Evolutionary conservation across 805 yeast species (phyloP).

Genomic region (Ogataea haglerorum): DNA sequence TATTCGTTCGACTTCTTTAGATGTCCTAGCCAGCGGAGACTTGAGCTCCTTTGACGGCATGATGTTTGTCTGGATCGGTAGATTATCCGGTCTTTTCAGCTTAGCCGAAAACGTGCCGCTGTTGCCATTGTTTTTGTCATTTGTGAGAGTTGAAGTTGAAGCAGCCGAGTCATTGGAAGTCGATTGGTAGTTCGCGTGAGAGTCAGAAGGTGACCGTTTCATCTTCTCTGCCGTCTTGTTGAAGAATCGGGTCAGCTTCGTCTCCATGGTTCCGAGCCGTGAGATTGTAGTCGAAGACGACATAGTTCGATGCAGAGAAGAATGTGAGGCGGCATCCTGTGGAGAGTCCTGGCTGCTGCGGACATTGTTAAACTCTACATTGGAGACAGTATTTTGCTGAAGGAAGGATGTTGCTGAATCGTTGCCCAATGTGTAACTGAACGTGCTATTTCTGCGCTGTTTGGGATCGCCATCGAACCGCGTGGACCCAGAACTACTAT

Average conservation of each 20-base stretch:
- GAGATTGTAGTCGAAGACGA: conserved; percentile 25
- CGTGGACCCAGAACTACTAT: conserved; percentile 5
- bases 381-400: conserved; percentile 25
- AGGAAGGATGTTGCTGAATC: conserved; percentile 17
- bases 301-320: conserved; percentile 17
- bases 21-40: conserved; percentile 30
- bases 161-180: conserved; percentile 1
- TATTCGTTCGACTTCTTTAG: conserved; percentile 32
- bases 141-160: conserved; percentile 5
- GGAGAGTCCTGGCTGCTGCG: conserved; percentile 17
- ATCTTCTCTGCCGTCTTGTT: conserved; percentile 22
- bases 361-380: conserved; percentile 35
- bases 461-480: conserved; percentile 4
- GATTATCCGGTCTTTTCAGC: conserved; percentile 27
- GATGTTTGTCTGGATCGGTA: conserved; percentile 28
- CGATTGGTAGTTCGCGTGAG: background rate
- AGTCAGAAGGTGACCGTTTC: conserved; percentile 19
- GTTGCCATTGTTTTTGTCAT: conserved; percentile 8
- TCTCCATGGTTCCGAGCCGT: conserved; percentile 21
- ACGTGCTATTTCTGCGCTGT: conserved; percentile 11
- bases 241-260: conserved; percentile 22
- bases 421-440: conserved; percentile 15
- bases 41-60: conserved; percentile 26
- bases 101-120: conserved; percentile 18
- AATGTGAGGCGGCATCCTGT: conserved; percentile 1